A percentile compares a stretch with the other conserved stretches of the same genome.
These are phyloP conservation scores for Suhomyces taliae DNA, from an alignment of 1,139 yeast genomes.

Conservation along the genomic window DNA sequence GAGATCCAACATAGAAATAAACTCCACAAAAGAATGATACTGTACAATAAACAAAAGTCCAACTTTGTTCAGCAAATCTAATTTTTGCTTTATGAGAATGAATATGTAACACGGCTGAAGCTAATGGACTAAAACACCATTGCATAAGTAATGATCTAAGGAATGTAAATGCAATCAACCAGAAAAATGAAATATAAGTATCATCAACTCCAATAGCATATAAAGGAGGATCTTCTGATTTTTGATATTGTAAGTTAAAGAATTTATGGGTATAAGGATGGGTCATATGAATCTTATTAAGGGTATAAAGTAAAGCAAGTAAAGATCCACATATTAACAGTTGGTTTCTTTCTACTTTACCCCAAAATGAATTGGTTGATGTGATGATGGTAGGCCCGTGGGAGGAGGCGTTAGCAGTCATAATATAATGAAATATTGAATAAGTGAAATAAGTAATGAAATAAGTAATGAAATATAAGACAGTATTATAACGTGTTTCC, in stretches of 20 bases:
- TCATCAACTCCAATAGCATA: constrained; percentile 64
- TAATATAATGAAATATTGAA: too few species aligned
- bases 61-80: constrained; percentile 85
- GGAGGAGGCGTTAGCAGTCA: not conserved
- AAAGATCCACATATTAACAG: constrained; percentile 34
- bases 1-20: constrained; percentile 55
- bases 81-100: constrained; percentile 50
- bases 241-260: constrained; percentile 47
- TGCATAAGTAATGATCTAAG: constrained; percentile 62
- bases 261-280: constrained; percentile 41
- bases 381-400: constrained; percentile 1
- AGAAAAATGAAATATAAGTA: constrained; percentile 51
- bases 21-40: constrained; percentile 59
- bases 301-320: constrained; percentile 27
- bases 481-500: too few species aligned
- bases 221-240: constrained; percentile 9
- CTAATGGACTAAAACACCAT: constrained; percentile 58
- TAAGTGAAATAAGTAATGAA: too few species aligned
- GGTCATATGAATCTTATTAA: constrained; percentile 26
- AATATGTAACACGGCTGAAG: constrained; percentile 46
- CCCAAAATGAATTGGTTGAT: constrained; percentile 22
- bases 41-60: constrained; percentile 68
- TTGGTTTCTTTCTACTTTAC: constrained; percentile 42
- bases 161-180: constrained; percentile 59
- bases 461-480: too few species aligned